Evolutionary conservation across 2,329 filamentous ascomycete species (phyloP).

Genomic region (Talaromyces funiculosus): DNA sequence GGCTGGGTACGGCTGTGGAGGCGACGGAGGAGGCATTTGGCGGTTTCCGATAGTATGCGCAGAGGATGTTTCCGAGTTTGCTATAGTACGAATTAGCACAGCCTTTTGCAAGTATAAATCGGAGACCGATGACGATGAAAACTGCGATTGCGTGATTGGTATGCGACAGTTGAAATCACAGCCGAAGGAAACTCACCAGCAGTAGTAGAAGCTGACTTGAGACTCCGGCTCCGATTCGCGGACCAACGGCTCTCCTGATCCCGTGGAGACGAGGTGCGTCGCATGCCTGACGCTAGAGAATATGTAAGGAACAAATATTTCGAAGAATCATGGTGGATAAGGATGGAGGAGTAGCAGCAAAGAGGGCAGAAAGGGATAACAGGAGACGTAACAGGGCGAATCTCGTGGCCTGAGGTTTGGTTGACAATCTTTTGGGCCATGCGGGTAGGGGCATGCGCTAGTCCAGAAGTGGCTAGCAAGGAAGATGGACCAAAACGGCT

Average conservation of each 20-base stretch:
- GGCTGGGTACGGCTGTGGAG: constrained; percentile 44
- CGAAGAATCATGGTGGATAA: neutral
- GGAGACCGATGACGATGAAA: neutral
- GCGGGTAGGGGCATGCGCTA: constrained; percentile 20
- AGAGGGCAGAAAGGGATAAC: neutral
- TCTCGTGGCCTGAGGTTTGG: constrained; percentile 4
- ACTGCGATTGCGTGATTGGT: neutral
- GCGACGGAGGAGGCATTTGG: constrained; percentile 49
- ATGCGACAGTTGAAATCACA: neutral
- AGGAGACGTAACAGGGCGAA: neutral
- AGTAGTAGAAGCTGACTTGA: constrained; percentile 28
- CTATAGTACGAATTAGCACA: neutral
- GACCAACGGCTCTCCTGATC: constrained; percentile 32
- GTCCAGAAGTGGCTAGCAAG: constrained; percentile 20
- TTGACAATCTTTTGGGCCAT: neutral
- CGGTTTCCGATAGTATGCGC: constrained; percentile 32
- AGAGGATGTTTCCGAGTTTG: constrained; percentile 25
- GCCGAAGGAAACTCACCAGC: constrained; percentile 28
- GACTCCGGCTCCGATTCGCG: constrained; percentile 32
- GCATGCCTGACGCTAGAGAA: constrained; percentile 30
- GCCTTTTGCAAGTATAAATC: neutral
- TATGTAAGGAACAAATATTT: neutral
- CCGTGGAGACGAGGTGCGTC: constrained; percentile 27
- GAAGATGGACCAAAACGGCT: constrained; percentile 23
- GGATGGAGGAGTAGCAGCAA: neutral